Base-by-base conservation (phyloP, 495 filamentous ascomycete genomes). In the Elasticomyces elasticus region DNA sequence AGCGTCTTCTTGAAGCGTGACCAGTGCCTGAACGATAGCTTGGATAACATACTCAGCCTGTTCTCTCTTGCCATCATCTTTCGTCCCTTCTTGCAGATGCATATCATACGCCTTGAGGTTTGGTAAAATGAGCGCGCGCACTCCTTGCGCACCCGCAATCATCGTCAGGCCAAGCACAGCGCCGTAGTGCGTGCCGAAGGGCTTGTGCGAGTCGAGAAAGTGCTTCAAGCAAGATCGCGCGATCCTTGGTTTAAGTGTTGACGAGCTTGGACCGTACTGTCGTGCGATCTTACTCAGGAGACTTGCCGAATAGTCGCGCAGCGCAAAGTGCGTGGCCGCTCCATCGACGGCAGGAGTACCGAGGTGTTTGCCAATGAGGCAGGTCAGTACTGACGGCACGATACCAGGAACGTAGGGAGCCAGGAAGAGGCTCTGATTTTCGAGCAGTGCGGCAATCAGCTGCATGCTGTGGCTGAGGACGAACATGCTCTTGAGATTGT, bases 381-480 rank as follows among this genome's bases (percentile, higher is more conserved):
- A 97, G 12, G 92, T 98, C 40, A 97, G 76, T 28, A 94, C 84
- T 0, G 92, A 81, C 2, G 91, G 87, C n/a, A 89, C 79, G 25
- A 97, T 77, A 12, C 86, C 76, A n/a, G 84, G 80, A 28, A 84
- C 86, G 63, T 98, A 97, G 7, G 92, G 88, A 54, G 92, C 88
- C 40, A 95, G 76, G 68, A 86, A 92, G 38, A 96, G 79, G 57
- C 78, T 79, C 25, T 77, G 71, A 64, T 98, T 98, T 49, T 83
- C 80, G 42, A 95, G 82, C 48, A 98, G 69, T 0, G 90, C 87
- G 30, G 83, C 76, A 1, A 84, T 81, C 56, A 97, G 81, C 58
- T 87, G 82, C 83, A 98, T 87, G 76, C 91, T 90, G 69, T 92
- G 87, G 1, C 79, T 84, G 11, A 97, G 73, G 13, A 88, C 76